These are phyloP conservation scores for Delonix regia DNA, from an alignment of 306 rosid species.

Conservation along the genomic window DNA sequence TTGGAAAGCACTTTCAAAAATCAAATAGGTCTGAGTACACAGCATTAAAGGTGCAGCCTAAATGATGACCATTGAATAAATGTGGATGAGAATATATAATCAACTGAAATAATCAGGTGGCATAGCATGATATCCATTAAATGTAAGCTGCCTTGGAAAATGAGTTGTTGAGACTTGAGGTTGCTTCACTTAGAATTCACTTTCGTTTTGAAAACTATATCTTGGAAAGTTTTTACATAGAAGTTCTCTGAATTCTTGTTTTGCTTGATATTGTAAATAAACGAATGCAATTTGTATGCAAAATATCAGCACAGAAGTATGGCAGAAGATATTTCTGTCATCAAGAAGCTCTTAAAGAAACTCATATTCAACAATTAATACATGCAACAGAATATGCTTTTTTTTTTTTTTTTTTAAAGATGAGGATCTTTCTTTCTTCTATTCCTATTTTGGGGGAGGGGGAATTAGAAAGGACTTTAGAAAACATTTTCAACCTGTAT, in stretches of 20 bases:
- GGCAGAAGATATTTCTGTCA: constrained; percentile 2
- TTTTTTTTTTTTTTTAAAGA: constrained; percentile 5
- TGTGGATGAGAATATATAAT: background rate
- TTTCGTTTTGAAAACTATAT: background rate
- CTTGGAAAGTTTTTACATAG: constrained; percentile 2
- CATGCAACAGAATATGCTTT: background rate
- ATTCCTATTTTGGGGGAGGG: background rate
- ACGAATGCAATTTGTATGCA: background rate
- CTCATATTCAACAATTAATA: background rate
- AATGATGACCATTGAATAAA: background rate
- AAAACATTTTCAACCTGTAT: background rate
- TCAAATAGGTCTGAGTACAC: constrained; percentile 4
- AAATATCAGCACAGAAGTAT: background rate
- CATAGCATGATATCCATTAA: constrained; percentile 2
- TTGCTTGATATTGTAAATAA: background rate
- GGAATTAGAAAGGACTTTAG: background rate
- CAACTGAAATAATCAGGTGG: background rate
- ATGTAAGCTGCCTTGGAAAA: constrained; percentile 14
- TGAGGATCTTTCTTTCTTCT: background rate
- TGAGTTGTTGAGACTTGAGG: background rate
- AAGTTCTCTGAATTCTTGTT: background rate
- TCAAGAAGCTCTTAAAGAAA: background rate
- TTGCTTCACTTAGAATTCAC: background rate
- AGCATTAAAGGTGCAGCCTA: background rate
- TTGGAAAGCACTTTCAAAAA: background rate